Evolutionary conservation across 2,329 filamentous ascomycete genomes (phyloP), one percentile per base, ranked within the genome.

Genomic region (Phyllosticta paracitricarpa): DNA sequence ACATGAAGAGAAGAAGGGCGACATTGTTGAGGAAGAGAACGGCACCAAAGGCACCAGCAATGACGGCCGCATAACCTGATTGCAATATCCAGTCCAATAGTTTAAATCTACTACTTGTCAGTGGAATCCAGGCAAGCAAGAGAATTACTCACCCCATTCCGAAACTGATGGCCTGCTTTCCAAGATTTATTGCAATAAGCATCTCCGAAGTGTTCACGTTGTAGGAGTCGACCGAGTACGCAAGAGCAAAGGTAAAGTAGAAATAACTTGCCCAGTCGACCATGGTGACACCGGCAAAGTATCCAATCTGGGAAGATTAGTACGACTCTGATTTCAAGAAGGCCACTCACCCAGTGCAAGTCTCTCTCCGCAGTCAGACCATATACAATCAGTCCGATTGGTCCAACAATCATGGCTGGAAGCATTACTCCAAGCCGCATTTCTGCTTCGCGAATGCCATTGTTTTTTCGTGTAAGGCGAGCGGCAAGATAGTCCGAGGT

Each of bases 151-250:
- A 40, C 33, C 33, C 68, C 69, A 71, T 71, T 14, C 69, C 73
- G 52, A 74, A 75, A 30, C 63, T 67, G 51, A 74, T 74, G 10
- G 71, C 67, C 58, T 73, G 71, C 61, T 74, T 75, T 35, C 72
- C 71, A 28, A 71, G 68, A 51, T 71, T 71, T 71, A 74, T 74
- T 8, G 72, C 72, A 56, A 75, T 85, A 10, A 85, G 76, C 82
- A 85, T 84, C 71, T 85, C 83, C 25, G 78, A 80, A n/a, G 82
- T 81, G 65, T 84, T 83, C 35, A 78, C 75, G 22, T 79, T 80
- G 69, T 85, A 83, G 58, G 77, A 80, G 67, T 85, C 83, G 48
- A 85, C 79, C 1, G 83, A 82, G 66, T 86, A 85, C 2, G 82
- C 83, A 8, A 86, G 75, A 10, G 82, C 81, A 66, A 84, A 82